A percentile compares a stretch with the other conserved stretches of the same genome.
Conservation (phyloP, 805 yeast genomes). For the Maudiozyma barnettii region DNA sequence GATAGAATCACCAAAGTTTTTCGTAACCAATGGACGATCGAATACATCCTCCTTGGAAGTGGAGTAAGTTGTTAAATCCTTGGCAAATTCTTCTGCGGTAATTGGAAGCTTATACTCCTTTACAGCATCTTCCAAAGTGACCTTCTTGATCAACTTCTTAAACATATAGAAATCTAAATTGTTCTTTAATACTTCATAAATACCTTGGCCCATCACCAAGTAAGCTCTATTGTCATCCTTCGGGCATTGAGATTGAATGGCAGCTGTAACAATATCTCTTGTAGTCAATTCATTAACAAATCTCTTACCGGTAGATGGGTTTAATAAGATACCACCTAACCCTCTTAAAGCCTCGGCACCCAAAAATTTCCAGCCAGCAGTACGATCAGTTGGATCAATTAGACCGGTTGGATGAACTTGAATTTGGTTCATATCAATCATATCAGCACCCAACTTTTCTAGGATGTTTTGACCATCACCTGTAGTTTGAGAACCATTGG, state of each 20-base stretch:
- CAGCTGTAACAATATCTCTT: slow-evolving; percentile 43
- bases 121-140: slow-evolving; percentile 26
- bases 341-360: slow-evolving; percentile 57
- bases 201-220: slow-evolving; percentile 35
- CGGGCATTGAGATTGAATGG: slow-evolving; percentile 29
- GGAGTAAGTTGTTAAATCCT: slow-evolving; percentile 18
- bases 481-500: slow-evolving; percentile 46
- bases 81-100: slow-evolving; percentile 15
- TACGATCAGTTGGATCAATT: slow-evolving; percentile 35
- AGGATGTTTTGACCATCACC: slow-evolving; percentile 52
- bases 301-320: slow-evolving; percentile 37
- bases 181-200: slow-evolving; percentile 36
- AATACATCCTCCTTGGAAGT: slow-evolving; percentile 25
- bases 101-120: slow-evolving; percentile 17
- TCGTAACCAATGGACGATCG: slow-evolving; percentile 30
- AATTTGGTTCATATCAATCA: slow-evolving; percentile 49
- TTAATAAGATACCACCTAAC: slow-evolving; percentile 45
- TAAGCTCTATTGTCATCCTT: slow-evolving; percentile 26
- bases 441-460: slow-evolving; percentile 37
- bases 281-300: slow-evolving; percentile 47
- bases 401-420: slow-evolving; percentile 61
- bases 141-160: slow-evolving; percentile 29
- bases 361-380: slow-evolving; percentile 40
- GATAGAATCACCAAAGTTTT: slow-evolving; percentile 23
- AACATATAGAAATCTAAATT: slow-evolving; percentile 45